A percentile compares a stretch with the other conserved stretches of the same genome.
These are phyloP conservation scores for Flueggea neowawraea DNA, from an alignment of 441 rosid species.

Conservation along the genomic window DNA sequence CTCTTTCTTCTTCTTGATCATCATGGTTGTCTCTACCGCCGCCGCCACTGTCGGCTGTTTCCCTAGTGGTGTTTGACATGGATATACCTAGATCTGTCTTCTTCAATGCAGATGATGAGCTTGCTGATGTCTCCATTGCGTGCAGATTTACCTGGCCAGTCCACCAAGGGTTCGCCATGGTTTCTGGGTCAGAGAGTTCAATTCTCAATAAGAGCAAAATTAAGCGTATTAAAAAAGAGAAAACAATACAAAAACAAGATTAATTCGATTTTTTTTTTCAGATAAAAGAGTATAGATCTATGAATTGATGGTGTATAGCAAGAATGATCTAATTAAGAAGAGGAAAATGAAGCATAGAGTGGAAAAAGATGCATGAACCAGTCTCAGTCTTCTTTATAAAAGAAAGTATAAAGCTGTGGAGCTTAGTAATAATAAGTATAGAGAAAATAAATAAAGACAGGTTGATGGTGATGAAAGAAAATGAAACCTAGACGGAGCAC, in stretches of 20 bases:
- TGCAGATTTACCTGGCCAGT: slow-evolving; percentile 55
- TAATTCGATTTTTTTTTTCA: neutral
- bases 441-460: neutral
- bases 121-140: slow-evolving; percentile 40
- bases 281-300: neutral
- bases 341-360: neutral
- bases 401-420: neutral
- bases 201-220: neutral
- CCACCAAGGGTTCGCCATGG: slow-evolving; percentile 94
- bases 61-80: slow-evolving; percentile 18
- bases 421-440: neutral
- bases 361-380: neutral
- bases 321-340: neutral
- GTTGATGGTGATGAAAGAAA: neutral
- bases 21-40: slow-evolving; percentile 23
- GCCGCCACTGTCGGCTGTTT: slow-evolving; percentile 7
- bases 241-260: neutral
- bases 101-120: slow-evolving; percentile 33
- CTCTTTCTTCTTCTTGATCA: slow-evolving; percentile 51
- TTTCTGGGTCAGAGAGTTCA: neutral
- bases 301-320: neutral
- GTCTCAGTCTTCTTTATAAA: neutral
- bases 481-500: neutral
- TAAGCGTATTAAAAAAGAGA: neutral
- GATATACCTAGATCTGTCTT: slow-evolving; percentile 43